Base-by-base conservation (phyloP, 73 alveolate species). In the Blepharisma japonicum region DNA sequence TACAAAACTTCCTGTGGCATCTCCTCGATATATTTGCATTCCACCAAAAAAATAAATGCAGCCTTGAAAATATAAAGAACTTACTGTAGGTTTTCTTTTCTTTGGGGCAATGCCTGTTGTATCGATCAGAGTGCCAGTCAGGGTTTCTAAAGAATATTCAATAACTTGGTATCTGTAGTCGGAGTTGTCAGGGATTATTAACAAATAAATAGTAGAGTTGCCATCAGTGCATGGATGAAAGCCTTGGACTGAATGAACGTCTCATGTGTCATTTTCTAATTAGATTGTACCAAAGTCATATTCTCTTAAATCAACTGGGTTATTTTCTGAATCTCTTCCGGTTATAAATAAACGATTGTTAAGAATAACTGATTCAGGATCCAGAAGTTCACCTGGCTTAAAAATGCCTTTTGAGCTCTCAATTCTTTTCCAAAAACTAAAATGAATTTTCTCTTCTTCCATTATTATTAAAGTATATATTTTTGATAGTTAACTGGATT, bases 1-100 rank as follows among this genome's bases (percentile, higher is more conserved):
- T 18, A 61, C 74, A 61, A 61, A 61, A 25, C 74, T 61, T 4
- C 74, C 74, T 18, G 74, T 61, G 5, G 74, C 74, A 61, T 61
- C 74, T 25, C 74, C 74, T 61, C 74, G 38, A 25, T 61, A 61
- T 25, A 61, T 61, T 61, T 61, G 74, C 14, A 61, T n/a, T 25
- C 74, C 74, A 5, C 74, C 74, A 61, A 61, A 61, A 25, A 61
- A 61, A 39, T 61, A 61, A n/a, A 61, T n/a, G 2, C 47, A n/a
- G 18, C 47, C 14, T 20, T n/a, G 23, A 39, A 14, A 39, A n/a
- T 25, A 61, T 14, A 61, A n/a, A 61, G 47, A 61, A 61, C 74
- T 61, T 9, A 61, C 18, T 9, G 74, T n/a, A 11, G 74, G 74
- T 61, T 61, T 61, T 14, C 74, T 14, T 61, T 61, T n/a, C 23